These are phyloP conservation scores for Plasmopara halstedii DNA, from an alignment of 352 stramenopile genomes.

Conservation along the genomic window DNA sequence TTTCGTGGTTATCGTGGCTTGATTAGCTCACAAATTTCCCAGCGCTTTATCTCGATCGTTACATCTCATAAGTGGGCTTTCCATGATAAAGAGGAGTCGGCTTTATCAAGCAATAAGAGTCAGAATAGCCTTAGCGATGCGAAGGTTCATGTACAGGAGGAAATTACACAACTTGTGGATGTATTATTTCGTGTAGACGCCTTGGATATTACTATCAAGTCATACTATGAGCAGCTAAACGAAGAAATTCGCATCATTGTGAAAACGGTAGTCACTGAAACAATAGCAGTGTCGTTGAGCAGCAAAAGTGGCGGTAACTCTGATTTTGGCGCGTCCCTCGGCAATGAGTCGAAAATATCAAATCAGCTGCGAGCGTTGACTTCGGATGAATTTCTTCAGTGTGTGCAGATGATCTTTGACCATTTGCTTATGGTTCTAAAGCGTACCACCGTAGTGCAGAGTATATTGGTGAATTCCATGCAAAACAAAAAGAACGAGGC, in stretches of 20 bases:
- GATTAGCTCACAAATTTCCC: constrained; percentile 70
- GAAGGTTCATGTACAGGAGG: constrained; percentile 27
- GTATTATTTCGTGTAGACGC: constrained; percentile 72
- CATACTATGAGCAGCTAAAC: constrained; percentile 74
- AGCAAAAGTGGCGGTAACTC: constrained; percentile 25
- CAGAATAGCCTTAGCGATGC: constrained; percentile 21
- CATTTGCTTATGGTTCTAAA: constrained; percentile 78
- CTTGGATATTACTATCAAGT: constrained; percentile 57
- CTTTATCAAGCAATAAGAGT: constrained; percentile 12
- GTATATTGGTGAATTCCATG: constrained; percentile 62
- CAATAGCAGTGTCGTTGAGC: constrained; percentile 59
- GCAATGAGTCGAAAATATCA: constrained; percentile 73
- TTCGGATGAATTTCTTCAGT: constrained; percentile 82
- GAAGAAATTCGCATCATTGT: constrained; percentile 85
- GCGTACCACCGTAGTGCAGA: constrained; percentile 69
- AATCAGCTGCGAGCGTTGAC: constrained; percentile 68
- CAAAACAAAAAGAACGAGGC: constrained; percentile 57
- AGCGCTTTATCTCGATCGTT: constrained; percentile 71
- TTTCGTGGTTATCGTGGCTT: constrained; percentile 62
- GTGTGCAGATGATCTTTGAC: constrained; percentile 87
- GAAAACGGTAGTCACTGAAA: constrained; percentile 85
- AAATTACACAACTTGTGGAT: constrained; percentile 53
- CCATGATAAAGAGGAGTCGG: constrained; percentile 38
- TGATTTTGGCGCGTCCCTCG: constrained; percentile 13
- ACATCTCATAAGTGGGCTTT: constrained; percentile 82